phyloP scores from a whole-genome alignment of 225 moss, liverwort and hornwort genomes.

The Anthoceros angustus region DNA sequence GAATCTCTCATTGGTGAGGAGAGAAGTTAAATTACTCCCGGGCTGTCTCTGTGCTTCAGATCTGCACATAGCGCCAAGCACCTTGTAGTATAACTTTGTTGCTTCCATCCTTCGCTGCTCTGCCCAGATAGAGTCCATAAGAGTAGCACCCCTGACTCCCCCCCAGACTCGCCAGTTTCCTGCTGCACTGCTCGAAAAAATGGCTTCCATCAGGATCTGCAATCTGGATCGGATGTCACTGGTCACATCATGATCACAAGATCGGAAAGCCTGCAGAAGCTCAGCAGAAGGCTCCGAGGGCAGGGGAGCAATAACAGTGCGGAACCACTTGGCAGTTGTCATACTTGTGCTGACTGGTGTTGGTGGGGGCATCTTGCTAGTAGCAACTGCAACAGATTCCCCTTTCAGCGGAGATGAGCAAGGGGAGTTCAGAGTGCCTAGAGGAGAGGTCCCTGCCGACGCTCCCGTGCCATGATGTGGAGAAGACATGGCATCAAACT shows the following conservation, averaged over 20 bases:
- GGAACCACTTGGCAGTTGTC: constrained; percentile 94
- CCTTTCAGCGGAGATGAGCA: constrained; percentile 67
- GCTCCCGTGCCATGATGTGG: constrained; percentile 55
- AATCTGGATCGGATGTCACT: constrained; percentile 51
- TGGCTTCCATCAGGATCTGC: constrained; percentile 47
- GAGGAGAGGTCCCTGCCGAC: constrained; percentile 58
- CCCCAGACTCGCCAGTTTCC: constrained; percentile 37
- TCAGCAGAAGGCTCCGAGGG: constrained; percentile 56
- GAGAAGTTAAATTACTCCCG: constrained; percentile 51
- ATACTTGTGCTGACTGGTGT: constrained; percentile 91
- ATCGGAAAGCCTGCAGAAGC: constrained; percentile 54
- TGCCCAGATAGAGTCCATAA: constrained; percentile 67
- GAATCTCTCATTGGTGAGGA: constrained; percentile 82
- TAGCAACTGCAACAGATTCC: constrained; percentile 22
- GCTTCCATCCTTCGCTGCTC: constrained; percentile 79
- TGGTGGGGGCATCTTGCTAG: constrained; percentile 53
- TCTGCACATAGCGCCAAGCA: constrained; percentile 74
- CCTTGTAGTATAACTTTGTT: constrained; percentile 76
- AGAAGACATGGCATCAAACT: constrained; percentile 67
- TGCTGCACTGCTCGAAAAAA: constrained; percentile 48
- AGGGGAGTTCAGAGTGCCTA: constrained; percentile 52
- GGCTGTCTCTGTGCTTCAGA: constrained; percentile 76
- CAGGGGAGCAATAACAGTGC: constrained; percentile 66
- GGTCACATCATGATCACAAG: constrained; percentile 83
- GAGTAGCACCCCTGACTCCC: constrained; percentile 23